Percentiles rank a stretch among this genome's conserved stretches.
phyloP scores from a whole-genome alignment of 192 early-diverging fungal genomes.

The Coemansia reversa region DNA sequence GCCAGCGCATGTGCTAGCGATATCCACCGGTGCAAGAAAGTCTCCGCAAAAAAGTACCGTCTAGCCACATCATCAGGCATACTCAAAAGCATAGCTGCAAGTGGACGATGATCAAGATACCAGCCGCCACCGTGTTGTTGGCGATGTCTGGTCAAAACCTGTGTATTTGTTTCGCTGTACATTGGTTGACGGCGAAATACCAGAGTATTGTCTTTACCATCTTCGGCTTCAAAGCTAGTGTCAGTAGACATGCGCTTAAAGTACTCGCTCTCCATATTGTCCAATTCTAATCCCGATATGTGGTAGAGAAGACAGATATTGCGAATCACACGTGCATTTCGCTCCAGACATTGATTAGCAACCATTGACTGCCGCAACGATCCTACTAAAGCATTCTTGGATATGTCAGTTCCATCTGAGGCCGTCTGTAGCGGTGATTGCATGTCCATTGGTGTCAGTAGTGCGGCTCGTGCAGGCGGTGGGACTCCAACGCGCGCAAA shows the following conservation, averaged over 20 bases:
- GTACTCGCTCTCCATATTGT: constrained; percentile 14
- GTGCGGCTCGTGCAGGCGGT: constrained; percentile 9
- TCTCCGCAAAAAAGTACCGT: constrained; percentile 51
- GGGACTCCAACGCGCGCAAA: constrained; percentile 50
- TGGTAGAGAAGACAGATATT: constrained; percentile 47
- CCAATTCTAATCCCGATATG: constrained; percentile 37
- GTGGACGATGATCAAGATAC: constrained; percentile 40
- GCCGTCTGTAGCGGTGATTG: constrained; percentile 4
- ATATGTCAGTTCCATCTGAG: background rate
- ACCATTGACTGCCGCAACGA: constrained; percentile 35
- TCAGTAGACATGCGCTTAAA: background rate
- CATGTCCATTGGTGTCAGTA: constrained; percentile 31
- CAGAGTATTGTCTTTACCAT: background rate
- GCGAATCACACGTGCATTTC: constrained; percentile 45
- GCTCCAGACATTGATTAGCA: constrained; percentile 47
- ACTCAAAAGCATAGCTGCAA: constrained; percentile 38
- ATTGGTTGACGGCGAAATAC: constrained; percentile 23
- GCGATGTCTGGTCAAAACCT: constrained; percentile 1
- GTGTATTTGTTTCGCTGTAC: constrained; percentile 8
- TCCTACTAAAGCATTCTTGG: constrained; percentile 20
- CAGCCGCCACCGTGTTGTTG: constrained; percentile 21
- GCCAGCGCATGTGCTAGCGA: constrained; percentile 45
- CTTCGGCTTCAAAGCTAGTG: background rate
- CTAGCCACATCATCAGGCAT: constrained; percentile 44
- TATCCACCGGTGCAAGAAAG: constrained; percentile 51